Evolutionary conservation across 352 stramenopile species (phyloP).

Genomic region (Phytophthora boehmeriae): DNA sequence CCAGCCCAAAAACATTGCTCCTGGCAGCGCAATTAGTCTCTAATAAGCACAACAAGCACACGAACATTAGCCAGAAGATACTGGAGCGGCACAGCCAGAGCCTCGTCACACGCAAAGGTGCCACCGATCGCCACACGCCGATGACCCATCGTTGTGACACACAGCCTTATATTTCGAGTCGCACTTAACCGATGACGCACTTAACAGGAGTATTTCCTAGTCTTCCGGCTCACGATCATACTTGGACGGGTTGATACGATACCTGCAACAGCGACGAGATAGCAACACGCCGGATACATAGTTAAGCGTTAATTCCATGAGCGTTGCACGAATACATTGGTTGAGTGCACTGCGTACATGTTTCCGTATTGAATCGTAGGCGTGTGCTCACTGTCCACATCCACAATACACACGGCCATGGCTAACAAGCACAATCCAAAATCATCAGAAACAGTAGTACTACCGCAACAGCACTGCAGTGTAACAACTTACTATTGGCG

Average conservation of each 20-base stretch:
- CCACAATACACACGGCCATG: conserved; percentile 85
- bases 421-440: conserved; percentile 37
- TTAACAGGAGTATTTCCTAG: conserved; percentile 36
- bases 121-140: conserved; percentile 52
- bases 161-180: not conserved
- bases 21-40: not conserved
- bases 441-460: not conserved
- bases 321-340: not conserved
- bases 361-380: conserved; percentile 85
- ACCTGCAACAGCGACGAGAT: conserved; percentile 44
- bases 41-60: conserved; percentile 14
- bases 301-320: not conserved
- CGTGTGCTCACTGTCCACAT: conserved; percentile 84
- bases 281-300: too few species aligned
- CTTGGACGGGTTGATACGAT: conserved; percentile 76
- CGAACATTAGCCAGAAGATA: conserved; percentile 55
- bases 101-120: conserved; percentile 66
- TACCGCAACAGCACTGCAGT: not conserved
- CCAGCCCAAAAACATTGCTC: not conserved
- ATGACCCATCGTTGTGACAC: conserved; percentile 7
- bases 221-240: conserved; percentile 66
- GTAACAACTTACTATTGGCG: conserved; percentile 65
- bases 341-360: conserved; percentile 50
- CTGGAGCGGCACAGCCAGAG: conserved; percentile 55
- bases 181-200: too few species aligned